phyloP scores from a whole-genome alignment of 192 early-diverging fungal genomes.

The Coemansia sp. region DNA sequence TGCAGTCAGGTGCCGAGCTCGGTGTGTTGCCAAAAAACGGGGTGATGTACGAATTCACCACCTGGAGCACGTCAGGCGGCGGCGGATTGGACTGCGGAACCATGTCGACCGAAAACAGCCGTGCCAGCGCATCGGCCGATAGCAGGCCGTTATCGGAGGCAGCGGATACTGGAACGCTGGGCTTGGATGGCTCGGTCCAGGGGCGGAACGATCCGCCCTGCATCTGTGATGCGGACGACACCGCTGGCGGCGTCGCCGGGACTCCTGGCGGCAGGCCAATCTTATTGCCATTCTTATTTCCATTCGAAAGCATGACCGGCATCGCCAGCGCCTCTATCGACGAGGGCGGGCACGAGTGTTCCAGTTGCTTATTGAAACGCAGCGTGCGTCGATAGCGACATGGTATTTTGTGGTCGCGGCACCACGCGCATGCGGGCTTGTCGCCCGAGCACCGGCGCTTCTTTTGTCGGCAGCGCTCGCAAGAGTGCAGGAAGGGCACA shows the following conservation, averaged over 20 bases:
- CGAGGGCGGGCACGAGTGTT: conserved; percentile 10
- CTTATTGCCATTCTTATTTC: no score
- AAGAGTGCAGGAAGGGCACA: conserved; percentile 49
- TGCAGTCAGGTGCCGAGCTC: conserved; percentile 16
- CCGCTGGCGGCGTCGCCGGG: not conserved
- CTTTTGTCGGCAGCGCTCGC: conserved; percentile 51
- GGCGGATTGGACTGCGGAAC: conserved; percentile 27
- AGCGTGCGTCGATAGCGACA: conserved; percentile 47
- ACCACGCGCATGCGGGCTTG: conserved; percentile 47
- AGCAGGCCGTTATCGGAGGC: not conserved
- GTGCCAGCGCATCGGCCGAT: conserved; percentile 34
- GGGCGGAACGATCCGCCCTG: not conserved
- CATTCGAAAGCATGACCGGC: conserved; percentile 10
- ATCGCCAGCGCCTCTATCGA: conserved; percentile 18
- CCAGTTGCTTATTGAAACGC: conserved; percentile 49
- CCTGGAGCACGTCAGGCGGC: conserved; percentile 26
- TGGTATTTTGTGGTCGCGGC: conserved; percentile 34
- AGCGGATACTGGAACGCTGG: not conserved
- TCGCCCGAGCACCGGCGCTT: conserved; percentile 52
- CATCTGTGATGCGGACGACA: not conserved
- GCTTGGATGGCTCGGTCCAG: not conserved
- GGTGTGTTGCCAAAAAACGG: conserved; percentile 21
- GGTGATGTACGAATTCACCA: conserved; percentile 40
- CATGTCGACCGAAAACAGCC: conserved; percentile 48
- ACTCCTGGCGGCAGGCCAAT: not conserved